Percentiles rank a stretch among this genome's conserved stretches.
Evolutionary conservation across 106 monocot species (phyloP).

Genomic region (Apostasia shenzhenica): DNA sequence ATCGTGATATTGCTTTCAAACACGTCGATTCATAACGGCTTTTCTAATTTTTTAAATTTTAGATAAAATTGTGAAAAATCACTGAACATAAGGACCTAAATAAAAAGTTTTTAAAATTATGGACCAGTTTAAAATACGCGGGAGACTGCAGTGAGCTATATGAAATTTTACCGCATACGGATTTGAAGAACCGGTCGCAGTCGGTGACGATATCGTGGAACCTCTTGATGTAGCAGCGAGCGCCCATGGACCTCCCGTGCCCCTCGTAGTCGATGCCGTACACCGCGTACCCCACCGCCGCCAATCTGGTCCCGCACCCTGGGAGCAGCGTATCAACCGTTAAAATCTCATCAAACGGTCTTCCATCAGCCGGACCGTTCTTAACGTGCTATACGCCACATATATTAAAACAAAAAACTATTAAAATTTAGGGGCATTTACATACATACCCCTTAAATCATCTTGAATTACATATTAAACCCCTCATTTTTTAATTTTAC

Average conservation of each 20-base stretch:
- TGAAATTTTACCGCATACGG: slow-evolving; percentile 42
- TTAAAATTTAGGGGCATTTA: too few relatives aligned
- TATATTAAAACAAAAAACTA: not conserved
- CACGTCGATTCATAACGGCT: too few relatives aligned
- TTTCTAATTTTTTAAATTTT: too few relatives aligned
- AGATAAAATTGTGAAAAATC: too few relatives aligned
- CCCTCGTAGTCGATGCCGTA: slow-evolving; percentile 94
- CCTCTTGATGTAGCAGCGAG: slow-evolving; percentile 93
- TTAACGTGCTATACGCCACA: not conserved
- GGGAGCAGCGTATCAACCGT: slow-evolving; percentile 9
- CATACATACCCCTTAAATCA: too few relatives aligned
- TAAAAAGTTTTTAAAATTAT: too few relatives aligned
- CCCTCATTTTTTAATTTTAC: too few relatives aligned
- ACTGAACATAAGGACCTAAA: too few relatives aligned
- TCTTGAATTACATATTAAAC: too few relatives aligned
- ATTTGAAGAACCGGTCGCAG: slow-evolving; percentile 76
- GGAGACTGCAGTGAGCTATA: too few relatives aligned
- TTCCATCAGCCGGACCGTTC: not conserved
- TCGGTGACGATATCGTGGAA: slow-evolving; percentile 64
- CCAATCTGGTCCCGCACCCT: slow-evolving; percentile 72
- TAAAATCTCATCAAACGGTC: not conserved
- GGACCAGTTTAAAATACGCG: too few relatives aligned
- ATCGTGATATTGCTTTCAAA: too few relatives aligned
- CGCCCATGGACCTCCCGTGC: slow-evolving; percentile 79
- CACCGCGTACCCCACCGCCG: slow-evolving; percentile 66